Evolutionary conservation across 2,329 filamentous ascomycete genomes (phyloP).

Genomic region (Ophiobolus disseminans): DNA sequence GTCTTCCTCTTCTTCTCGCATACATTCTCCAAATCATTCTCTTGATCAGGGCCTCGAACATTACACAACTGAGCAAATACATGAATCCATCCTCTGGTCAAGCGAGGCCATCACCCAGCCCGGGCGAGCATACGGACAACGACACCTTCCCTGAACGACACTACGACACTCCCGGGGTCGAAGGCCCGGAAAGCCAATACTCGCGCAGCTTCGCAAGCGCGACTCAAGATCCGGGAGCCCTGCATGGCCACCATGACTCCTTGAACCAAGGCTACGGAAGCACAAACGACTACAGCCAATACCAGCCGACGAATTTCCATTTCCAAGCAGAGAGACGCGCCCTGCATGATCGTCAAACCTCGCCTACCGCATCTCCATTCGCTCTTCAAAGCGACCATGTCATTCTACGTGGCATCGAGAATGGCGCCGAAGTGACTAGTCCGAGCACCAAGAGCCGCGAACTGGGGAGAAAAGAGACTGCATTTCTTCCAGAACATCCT

Average conservation of each 20-base stretch:
- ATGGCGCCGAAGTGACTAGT: slow-evolving; percentile 17
- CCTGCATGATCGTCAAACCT: slow-evolving; percentile 8
- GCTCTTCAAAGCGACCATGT: slow-evolving; percentile 8
- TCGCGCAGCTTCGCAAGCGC: slow-evolving; percentile 4
- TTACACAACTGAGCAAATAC: slow-evolving; percentile 3
- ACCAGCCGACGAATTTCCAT: slow-evolving; percentile 4
- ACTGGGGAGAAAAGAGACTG: not conserved
- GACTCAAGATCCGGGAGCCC: not conserved
- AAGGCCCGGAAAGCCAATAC: not conserved
- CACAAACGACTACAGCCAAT: slow-evolving; percentile 28
- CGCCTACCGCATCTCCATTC: slow-evolving; percentile 4
- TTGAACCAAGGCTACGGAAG: slow-evolving; percentile 2
- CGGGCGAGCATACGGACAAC: not conserved
- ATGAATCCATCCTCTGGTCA: slow-evolving; percentile 18
- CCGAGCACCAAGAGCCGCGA: slow-evolving; percentile 5
- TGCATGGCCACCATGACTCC: slow-evolving; percentile 8
- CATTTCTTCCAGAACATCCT: not conserved
- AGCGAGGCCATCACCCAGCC: slow-evolving; percentile 6
- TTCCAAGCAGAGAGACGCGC: slow-evolving; percentile 10
- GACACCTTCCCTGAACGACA: slow-evolving; percentile 1
- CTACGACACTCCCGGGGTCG: not conserved
- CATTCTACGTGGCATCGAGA: slow-evolving; percentile 19
- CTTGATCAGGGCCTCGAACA: not conserved
- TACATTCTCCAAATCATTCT: slow-evolving; percentile 4
- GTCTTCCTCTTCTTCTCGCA: slow-evolving; percentile 1